Evolutionary conservation across 805 yeast species (phyloP).

Genomic region (Saccharomycopsis sp.): DNA sequence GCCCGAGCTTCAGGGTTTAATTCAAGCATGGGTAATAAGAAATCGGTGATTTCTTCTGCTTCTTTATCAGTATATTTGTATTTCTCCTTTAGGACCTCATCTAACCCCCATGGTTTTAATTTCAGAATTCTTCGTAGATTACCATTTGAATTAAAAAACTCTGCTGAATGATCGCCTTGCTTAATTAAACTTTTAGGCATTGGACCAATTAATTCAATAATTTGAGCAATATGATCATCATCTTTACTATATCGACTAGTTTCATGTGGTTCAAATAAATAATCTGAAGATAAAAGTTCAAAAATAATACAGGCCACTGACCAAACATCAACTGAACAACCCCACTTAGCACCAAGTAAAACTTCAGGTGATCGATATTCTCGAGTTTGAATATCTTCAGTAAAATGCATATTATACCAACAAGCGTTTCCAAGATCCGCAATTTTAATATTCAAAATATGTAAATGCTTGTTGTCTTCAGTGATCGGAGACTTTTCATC

Average conservation of each 20-base stretch:
- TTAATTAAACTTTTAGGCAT: constrained; percentile 34
- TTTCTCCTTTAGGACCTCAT: constrained; percentile 74
- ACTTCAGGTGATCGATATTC: constrained; percentile 61
- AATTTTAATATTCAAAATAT: constrained; percentile 34
- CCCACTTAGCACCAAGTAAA: constrained; percentile 49
- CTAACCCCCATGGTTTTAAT: constrained; percentile 82
- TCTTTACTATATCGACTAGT: constrained; percentile 38
- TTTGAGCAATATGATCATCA: constrained; percentile 56
- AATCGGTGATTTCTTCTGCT: constrained; percentile 64
- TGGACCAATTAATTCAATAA: constrained; percentile 40
- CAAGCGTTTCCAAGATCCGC: constrained; percentile 69
- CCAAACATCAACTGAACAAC: constrained; percentile 55
- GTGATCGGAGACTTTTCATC: too few relatives aligned
- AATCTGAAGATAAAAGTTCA: constrained; percentile 53
- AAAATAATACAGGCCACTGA: constrained; percentile 48
- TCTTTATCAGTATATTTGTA: constrained; percentile 63
- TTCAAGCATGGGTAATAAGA: constrained; percentile 72
- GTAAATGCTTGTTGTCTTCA: constrained; percentile 2
- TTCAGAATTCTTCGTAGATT: constrained; percentile 69
- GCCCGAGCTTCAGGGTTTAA: constrained; percentile 74
- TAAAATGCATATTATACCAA: constrained; percentile 51
- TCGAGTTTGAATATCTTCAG: constrained; percentile 59
- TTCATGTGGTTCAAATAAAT: constrained; percentile 48
- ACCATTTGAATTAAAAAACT: constrained; percentile 57
- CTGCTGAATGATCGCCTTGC: constrained; percentile 50